These are phyloP conservation scores for Meyerozyma sp. DNA, from an alignment of 1,139 yeast genomes.

Conservation along the genomic window DNA sequence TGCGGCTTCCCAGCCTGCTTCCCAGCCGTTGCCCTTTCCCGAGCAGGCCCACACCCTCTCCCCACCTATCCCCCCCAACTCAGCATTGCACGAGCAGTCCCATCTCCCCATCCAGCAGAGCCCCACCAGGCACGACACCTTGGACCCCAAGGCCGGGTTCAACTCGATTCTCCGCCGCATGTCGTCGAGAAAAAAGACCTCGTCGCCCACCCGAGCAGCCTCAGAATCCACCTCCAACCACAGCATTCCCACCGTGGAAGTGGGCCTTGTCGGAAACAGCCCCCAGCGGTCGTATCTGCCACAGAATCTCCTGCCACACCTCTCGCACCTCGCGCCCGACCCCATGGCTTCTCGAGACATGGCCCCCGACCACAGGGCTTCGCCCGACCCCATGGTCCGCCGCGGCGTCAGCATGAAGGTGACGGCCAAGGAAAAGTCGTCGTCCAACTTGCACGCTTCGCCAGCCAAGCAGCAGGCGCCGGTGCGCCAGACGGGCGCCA, in stretches of 20 bases:
- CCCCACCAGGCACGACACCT: conserved; percentile 22
- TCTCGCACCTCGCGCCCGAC: conserved; percentile 2
- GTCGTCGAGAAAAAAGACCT: conserved; percentile 24
- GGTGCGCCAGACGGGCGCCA: conserved; percentile 7
- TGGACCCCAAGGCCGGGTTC: conserved; percentile 31
- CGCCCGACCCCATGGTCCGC: conserved; percentile 36
- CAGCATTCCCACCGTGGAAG: conserved; percentile 6
- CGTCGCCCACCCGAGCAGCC: conserved; percentile 4
- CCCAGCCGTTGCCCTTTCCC: conserved; percentile 42
- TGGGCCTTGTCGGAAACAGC: conserved; percentile 1
- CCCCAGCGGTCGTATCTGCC: conserved; percentile 3
- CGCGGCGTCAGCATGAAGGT: conserved; percentile 61
- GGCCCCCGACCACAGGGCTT: no score
- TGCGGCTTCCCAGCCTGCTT: no score
- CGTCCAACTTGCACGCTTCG: conserved; percentile 22
- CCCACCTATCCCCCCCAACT: conserved; percentile 8
- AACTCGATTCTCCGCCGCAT: conserved; percentile 36
- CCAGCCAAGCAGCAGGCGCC: conserved; percentile 16
- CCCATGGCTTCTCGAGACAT: no score
- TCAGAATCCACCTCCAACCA: conserved; percentile 3
- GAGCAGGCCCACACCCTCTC: conserved; percentile 66
- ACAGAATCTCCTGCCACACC: conserved; percentile 13
- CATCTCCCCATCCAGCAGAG: conserved; percentile 19
- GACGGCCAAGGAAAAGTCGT: conserved; percentile 49
- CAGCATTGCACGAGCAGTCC: conserved; percentile 3